Percentiles rank a stretch among this genome's conserved stretches.
Conservation (phyloP, 2,329 filamentous ascomycete genomes). For the Myriosclerotinia curreyana region DNA sequence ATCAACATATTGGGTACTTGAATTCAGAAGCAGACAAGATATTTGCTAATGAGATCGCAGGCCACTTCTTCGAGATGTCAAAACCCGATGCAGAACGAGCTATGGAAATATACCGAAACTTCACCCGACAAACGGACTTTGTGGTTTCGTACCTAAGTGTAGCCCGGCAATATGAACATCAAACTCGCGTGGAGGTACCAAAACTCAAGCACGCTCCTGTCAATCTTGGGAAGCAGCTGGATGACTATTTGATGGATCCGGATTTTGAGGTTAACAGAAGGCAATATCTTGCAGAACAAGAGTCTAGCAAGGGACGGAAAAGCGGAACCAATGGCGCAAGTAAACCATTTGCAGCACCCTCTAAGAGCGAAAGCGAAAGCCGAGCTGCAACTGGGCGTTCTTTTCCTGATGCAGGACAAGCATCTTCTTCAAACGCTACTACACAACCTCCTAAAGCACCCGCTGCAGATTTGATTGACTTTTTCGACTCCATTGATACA, state of each 20-base stretch:
- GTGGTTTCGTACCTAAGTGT: conserved; percentile 87
- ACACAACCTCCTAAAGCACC: conserved; percentile 55
- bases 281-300: conserved; percentile 86
- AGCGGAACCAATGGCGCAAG: conserved; percentile 40
- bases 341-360: conserved; percentile 45
- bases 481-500: conserved; percentile 89
- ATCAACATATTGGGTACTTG: conserved; percentile 88
- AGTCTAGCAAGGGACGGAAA: conserved; percentile 55
- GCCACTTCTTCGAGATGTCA: conserved; percentile 98
- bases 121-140: conserved; percentile 86
- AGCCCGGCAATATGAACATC: conserved; percentile 85
- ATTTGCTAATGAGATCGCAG: conserved; percentile 46
- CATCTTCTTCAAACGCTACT: conserved; percentile 43
- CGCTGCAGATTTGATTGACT: conserved; percentile 82
- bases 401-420: conserved; percentile 37
- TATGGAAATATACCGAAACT: conserved; percentile 86
- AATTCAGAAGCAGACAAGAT: background rate
- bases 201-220: conserved; percentile 97
- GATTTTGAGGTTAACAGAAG: conserved; percentile 92
- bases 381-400: conserved; percentile 33
- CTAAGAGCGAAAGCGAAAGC: conserved; percentile 39
- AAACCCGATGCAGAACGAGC: conserved; percentile 88
- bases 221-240: conserved; percentile 80
- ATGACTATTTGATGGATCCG: conserved; percentile 90
- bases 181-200: conserved; percentile 88